Base-by-base conservation (phyloP, 208 protist genomes). In the Phytomonas sp. region DNA sequence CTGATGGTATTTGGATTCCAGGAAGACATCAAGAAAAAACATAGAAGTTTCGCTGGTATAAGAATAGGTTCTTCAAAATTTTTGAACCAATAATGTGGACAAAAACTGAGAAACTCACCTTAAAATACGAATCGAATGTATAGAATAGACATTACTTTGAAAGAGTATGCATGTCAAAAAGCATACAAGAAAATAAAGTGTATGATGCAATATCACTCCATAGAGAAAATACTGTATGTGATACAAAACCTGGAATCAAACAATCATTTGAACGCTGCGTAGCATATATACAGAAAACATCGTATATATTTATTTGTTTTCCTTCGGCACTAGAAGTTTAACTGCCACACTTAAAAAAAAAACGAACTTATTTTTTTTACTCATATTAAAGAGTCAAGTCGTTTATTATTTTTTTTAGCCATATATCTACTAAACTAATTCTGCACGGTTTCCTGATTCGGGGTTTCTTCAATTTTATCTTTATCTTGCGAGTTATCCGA, bases 401-500 rank as follows among this genome's bases (percentile, higher is more conserved):
- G 40, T 73, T 30, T 49, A n/a, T 29, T 49, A 69, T 72, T 36
- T 64, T 69, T 73, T 56, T 64, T 67, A 67, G 30, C 29, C 8
- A 62, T 62, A 11, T 3, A 52, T 52, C 32, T 29, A 29, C 8
- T 11, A 37, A 37, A 37, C 3, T 8, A 8, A 37, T 37, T 37
- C 34, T 75, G 26, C 56, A 5, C 33, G 60, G 37, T 70, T 63
- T 70, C 52, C 60, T 62, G 23, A 49, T 33, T 34, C 37, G 52
- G 49, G 31, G 45, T 37, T 8, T 26, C 59, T 26, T 65, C 71
- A 72, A 66, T 66, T 76, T 77, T 49, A 70, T 78, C 52, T 29
- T 77, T 77, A 34, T 79, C 67, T 45, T 73, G 60, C 63, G 86
- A 81, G 74, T 88, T 81, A 14, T 86, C 81, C n/a, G 77, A 79